A percentile compares a stretch with the other conserved stretches of the same genome.
These are phyloP conservation scores for Odonthalia washingtoniensis DNA, from an alignment of 31 red algal species.

Conservation along the genomic window DNA sequence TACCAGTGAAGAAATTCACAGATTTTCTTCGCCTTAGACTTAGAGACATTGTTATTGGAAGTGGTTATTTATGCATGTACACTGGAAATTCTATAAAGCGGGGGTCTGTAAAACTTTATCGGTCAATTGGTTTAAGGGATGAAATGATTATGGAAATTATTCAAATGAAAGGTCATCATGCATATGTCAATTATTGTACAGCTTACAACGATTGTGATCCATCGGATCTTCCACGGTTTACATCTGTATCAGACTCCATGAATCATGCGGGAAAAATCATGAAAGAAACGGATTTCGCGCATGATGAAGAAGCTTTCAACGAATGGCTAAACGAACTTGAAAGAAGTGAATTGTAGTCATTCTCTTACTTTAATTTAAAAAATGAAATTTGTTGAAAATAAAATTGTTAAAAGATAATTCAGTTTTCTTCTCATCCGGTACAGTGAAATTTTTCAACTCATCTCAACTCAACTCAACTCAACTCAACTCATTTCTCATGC, in stretches of 20 bases:
- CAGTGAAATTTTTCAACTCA: background rate
- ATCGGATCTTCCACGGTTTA: background rate
- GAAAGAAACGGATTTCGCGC: background rate
- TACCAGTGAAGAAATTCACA: constrained; percentile 15
- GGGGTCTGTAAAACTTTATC: constrained; percentile 23
- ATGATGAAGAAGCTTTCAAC: background rate
- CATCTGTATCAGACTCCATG: background rate
- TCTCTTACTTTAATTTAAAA: background rate
- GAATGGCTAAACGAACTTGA: background rate
- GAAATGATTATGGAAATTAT: no score
- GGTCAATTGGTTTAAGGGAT: background rate
- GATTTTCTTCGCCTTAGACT: constrained; percentile 19
- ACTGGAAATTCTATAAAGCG: constrained; percentile 26
- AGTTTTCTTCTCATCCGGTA: background rate
- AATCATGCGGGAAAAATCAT: constrained; percentile 11
- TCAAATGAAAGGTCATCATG: background rate
- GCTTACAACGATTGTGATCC: background rate
- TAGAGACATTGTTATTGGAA: background rate
- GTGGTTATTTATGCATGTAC: constrained; percentile 14
- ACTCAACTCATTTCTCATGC: background rate
- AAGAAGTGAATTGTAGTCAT: background rate
- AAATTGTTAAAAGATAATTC: background rate
- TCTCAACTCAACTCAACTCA: background rate
- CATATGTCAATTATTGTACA: constrained; percentile 18
- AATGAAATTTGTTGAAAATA: background rate